Evolutionary conservation across 2,329 filamentous ascomycete genomes (phyloP).

Genomic region (Aspergillus thermomutatus): DNA sequence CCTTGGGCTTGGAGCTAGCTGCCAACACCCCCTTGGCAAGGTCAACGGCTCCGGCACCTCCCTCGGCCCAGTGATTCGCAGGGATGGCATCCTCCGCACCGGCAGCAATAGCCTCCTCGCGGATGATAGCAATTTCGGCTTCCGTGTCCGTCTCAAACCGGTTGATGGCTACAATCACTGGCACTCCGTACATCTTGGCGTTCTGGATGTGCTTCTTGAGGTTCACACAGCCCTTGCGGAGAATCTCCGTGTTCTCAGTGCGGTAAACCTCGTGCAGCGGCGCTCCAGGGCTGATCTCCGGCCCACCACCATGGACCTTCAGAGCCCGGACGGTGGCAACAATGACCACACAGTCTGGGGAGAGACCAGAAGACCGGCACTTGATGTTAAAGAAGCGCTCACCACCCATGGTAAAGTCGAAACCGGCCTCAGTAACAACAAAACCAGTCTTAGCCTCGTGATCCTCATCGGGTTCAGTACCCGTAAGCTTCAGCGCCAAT

Average conservation of each 20-base stretch:
- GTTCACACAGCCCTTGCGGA: constrained; percentile 88
- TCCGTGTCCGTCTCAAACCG: constrained; percentile 92
- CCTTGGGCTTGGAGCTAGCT: constrained; percentile 76
- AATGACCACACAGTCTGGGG: constrained; percentile 89
- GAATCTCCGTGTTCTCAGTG: constrained; percentile 87
- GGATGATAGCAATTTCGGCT: constrained; percentile 83
- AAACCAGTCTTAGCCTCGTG: constrained; percentile 80
- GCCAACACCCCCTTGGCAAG: constrained; percentile 83
- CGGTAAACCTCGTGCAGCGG: constrained; percentile 84
- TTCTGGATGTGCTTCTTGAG: constrained; percentile 93
- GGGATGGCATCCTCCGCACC: constrained; percentile 92
- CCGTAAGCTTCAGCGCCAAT: constrained; percentile 90
- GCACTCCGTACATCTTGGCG: constrained; percentile 82
- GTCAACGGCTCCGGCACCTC: constrained; percentile 83
- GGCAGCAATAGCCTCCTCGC: constrained; percentile 85
- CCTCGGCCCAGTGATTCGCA: constrained; percentile 95
- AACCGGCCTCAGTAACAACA: constrained; percentile 94
- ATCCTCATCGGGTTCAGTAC: constrained; percentile 88
- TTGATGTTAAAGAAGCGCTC: constrained; percentile 99
- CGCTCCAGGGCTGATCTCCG: constrained; percentile 85
- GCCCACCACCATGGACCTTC: constrained; percentile 94
- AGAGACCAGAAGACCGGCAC: constrained; percentile 88
- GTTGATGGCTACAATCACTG: constrained; percentile 96
- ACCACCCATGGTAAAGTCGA: constrained; percentile 99
- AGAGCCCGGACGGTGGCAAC: constrained; percentile 93